Conservation (phyloP, 495 filamentous ascomycete species). For the Neurospora tetraspora region DNA sequence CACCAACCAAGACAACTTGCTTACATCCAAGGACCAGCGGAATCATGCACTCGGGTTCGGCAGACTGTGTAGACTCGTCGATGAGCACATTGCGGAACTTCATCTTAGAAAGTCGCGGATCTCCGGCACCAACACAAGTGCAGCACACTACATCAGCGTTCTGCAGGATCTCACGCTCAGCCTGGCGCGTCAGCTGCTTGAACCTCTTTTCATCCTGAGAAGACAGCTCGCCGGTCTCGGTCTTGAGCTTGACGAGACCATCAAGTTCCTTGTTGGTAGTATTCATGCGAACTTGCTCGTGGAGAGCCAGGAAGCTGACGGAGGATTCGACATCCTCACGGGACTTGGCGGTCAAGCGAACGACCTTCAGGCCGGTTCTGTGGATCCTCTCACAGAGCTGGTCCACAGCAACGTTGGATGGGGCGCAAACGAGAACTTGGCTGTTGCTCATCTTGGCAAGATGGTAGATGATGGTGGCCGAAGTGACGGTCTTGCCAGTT, state of each 20-base stretch:
- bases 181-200: conserved; percentile 85
- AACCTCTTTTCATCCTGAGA: conserved; percentile 97
- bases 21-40: conserved; percentile 95
- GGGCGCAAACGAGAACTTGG: conserved; percentile 92
- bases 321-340: conserved; percentile 96
- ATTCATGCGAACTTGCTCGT: conserved; percentile 96
- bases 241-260: conserved; percentile 87
- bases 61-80: conserved; percentile 98
- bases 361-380: conserved; percentile 85
- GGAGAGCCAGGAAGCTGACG: conserved; percentile 86
- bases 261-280: conserved; percentile 88
- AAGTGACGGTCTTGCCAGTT: conserved; percentile 99
- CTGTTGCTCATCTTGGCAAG: conserved; percentile 90
- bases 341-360: conserved; percentile 97
- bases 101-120: conserved; percentile 88
- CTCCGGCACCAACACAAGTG: conserved; percentile 95
- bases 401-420: conserved; percentile 97
- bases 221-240: conserved; percentile 81
- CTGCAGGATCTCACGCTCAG: conserved; percentile 89
- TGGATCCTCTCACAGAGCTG: conserved; percentile 98
- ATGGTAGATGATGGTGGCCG: conserved; percentile 97
- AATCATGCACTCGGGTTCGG: conserved; percentile 99
- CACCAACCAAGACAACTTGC: conserved; percentile 93
- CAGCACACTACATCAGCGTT: conserved; percentile 99
- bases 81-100: conserved; percentile 98